phyloP scores from a whole-genome alignment of 345 rosid species.

The Atalantia buxifolia region DNA sequence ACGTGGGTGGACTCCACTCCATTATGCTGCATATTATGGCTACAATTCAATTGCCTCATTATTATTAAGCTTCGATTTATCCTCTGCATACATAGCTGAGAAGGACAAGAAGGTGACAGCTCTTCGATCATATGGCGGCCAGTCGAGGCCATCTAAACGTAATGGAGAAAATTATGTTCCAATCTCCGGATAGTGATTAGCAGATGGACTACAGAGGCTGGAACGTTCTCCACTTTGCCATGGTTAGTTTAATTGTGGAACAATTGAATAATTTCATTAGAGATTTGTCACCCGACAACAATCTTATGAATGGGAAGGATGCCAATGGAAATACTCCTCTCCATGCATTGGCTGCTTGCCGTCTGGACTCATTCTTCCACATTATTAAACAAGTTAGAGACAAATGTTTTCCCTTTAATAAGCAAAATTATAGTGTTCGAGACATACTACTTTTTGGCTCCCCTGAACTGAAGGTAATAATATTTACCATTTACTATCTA shows the following conservation, averaged over 20 bases:
- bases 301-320: background rate
- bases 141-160: background rate
- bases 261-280: background rate
- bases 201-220: background rate
- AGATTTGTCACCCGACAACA: background rate
- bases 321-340: background rate
- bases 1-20: constrained; percentile 1
- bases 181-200: background rate
- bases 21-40: background rate
- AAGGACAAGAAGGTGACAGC: background rate
- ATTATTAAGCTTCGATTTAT: background rate
- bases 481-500: too few relatives aligned
- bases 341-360: background rate
- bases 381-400: background rate
- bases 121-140: constrained; percentile 9
- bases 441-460: background rate
- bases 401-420: too few relatives aligned
- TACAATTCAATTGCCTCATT: background rate
- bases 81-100: background rate
- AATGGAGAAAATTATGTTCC: background rate
- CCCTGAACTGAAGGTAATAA: too few relatives aligned
- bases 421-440: too few relatives aligned
- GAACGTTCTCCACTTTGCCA: constrained; percentile 1
- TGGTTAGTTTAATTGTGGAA: background rate
- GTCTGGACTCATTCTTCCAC: background rate